Conservation (phyloP, 1,139 yeast genomes). For the Suhomyces coccinellae region DNA sequence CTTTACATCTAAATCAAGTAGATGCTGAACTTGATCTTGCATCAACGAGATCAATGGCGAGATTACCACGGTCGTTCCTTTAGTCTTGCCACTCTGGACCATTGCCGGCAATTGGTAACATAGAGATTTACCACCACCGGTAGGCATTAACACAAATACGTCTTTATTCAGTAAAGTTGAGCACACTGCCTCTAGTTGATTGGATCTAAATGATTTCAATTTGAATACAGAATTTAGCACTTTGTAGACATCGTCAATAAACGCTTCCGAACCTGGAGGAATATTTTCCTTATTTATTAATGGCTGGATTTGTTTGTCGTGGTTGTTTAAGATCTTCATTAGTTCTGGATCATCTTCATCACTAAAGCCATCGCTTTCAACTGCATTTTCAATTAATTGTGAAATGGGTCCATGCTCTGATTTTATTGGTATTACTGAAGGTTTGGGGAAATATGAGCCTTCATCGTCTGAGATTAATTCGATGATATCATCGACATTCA, state of each 20-base stretch:
- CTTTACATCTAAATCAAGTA: conserved; percentile 60
- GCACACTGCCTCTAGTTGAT: conserved; percentile 84
- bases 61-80: conserved; percentile 86
- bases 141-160: conserved; percentile 96
- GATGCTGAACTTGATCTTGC: conserved; percentile 95
- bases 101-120: conserved; percentile 96
- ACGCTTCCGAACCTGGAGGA: conserved; percentile 37
- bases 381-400: conserved; percentile 7
- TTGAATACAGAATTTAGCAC: conserved; percentile 62
- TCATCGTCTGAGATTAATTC: conserved; percentile 38
- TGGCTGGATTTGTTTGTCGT: conserved; percentile 13
- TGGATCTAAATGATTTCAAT: conserved; percentile 68
- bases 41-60: conserved; percentile 94
- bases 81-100: conserved; percentile 67
- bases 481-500: conserved; percentile 28
- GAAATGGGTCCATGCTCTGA: conserved; percentile 7
- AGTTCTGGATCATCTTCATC: conserved; percentile 42
- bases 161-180: conserved; percentile 81
- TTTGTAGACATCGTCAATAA: conserved; percentile 57
- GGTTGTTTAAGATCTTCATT: conserved; percentile 23
- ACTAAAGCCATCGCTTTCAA: conserved; percentile 35
- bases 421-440: conserved; percentile 5
- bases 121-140: conserved; percentile 97
- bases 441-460: conserved; percentile 16
- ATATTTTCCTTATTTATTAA: conserved; percentile 15